Base-by-base conservation (phyloP, 2,329 filamentous ascomycete genomes). In the Apiospora rasikravindrae region DNA sequence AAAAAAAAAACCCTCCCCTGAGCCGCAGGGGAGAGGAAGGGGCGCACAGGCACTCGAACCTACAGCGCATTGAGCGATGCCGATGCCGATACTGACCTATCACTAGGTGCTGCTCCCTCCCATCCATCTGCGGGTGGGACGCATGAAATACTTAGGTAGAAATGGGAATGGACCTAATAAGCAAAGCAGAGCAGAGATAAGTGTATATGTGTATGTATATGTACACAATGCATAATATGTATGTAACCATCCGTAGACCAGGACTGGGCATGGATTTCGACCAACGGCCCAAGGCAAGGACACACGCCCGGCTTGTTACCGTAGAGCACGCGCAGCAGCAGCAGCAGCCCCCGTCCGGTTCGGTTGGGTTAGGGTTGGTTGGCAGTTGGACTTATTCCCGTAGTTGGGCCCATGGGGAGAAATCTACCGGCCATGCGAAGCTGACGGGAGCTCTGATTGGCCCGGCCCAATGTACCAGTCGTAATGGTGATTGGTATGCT, bases 351-450 rank as follows among this genome's bases (percentile, higher is more conserved):
- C 16, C 44, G 44, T 45, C 44, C 22, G 44, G 6, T 11, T 10
- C 49, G 53, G 26, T 61, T 61, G 29, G 53, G 53, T 61, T 37
- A 61, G 53, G 53, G 53, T 61, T 61, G 29, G 14, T 22, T 57
- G 16, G 26, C 51, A 57, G 26, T 33, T 10, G 4, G 37, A 8
- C 4, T 37, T 42, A 42, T 42, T 42, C 8, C 8, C 13, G 40
- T 24, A 51, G 47, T 51, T 51, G 47, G 47, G 47, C 47, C 47
- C n/a, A 49, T 51, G 22, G 22, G 19, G 19, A 49, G 45, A 16
- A 53, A 19, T 22, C 13, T 19, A 29, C 24, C 24, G 51, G 11
- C 24, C 13, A 49, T 19, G 4, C n/a, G 13, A 26, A 26, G 16
- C 24, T 7, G 16, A 57, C 26, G 26, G 5, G 51, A 24, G 26